phyloP scores from a whole-genome alignment of 2,329 filamentous ascomycete species.

The Fusarium devonianum region DNA sequence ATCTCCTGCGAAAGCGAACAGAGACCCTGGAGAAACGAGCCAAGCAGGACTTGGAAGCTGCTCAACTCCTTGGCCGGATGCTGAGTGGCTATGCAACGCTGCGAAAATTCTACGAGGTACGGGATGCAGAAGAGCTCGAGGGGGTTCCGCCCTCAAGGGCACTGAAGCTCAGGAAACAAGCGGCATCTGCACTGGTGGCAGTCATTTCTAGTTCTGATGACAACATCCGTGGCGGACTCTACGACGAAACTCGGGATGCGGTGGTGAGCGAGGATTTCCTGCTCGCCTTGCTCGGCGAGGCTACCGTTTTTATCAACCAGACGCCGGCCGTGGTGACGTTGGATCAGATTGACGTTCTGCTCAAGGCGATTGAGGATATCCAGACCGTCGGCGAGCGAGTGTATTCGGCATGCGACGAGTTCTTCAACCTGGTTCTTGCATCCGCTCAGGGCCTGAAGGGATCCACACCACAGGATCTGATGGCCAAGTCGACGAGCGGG shows the following conservation, averaged over 20 bases:
- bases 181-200: slow-evolving; percentile 78
- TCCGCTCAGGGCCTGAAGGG: slow-evolving; percentile 70
- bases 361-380: slow-evolving; percentile 81
- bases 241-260: slow-evolving; percentile 79
- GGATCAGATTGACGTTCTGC: slow-evolving; percentile 75
- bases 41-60: slow-evolving; percentile 79
- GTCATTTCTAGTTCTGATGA: slow-evolving; percentile 87
- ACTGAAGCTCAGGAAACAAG: slow-evolving; percentile 68
- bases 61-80: slow-evolving; percentile 81
- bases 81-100: slow-evolving; percentile 93
- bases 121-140: slow-evolving; percentile 61
- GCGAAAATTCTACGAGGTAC: slow-evolving; percentile 87
- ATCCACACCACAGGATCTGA: slow-evolving; percentile 69
- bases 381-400: slow-evolving; percentile 77
- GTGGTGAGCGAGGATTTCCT: slow-evolving; percentile 90
- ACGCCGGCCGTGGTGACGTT: slow-evolving; percentile 64
- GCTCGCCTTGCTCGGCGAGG: slow-evolving; percentile 83
- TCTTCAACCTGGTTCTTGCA: slow-evolving; percentile 77
- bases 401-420: slow-evolving; percentile 77
- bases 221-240: slow-evolving; percentile 89
- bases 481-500: slow-evolving; percentile 65
- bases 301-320: slow-evolving; percentile 76
- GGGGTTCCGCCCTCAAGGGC: slow-evolving; percentile 50
- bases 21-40: slow-evolving; percentile 75
- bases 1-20: slow-evolving; percentile 75